Conservation (phyloP, 2,329 filamentous ascomycete species). For the Pseudogymnoascus sp. region DNA sequence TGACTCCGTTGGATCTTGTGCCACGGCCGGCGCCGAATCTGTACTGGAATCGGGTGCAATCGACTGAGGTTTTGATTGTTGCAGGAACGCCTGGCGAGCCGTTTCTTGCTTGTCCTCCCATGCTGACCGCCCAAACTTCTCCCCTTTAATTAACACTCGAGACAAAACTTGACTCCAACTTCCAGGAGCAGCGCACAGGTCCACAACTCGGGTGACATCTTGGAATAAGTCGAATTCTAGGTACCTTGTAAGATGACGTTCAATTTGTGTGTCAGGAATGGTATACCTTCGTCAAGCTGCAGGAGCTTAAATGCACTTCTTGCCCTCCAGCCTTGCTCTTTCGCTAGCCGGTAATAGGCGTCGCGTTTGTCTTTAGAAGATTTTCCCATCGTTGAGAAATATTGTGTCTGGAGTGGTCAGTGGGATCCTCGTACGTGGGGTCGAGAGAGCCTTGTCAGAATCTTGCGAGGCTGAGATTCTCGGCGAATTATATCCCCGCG, state of each 20-base stretch:
- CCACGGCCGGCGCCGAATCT: constrained; percentile 13
- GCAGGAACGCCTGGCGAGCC: constrained; percentile 53
- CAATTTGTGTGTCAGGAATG: neutral
- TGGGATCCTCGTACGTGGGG: constrained; percentile 2
- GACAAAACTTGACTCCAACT: constrained; percentile 98
- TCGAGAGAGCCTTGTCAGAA: constrained; percentile 8
- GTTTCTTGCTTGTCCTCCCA: constrained; percentile 79
- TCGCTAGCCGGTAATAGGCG: constrained; percentile 93
- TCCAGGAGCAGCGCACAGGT: constrained; percentile 89
- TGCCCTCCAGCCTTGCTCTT: constrained; percentile 97
- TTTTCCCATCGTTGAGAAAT: constrained; percentile 63
- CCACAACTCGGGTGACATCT: constrained; percentile 84
- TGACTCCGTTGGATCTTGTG: constrained; percentile 22
- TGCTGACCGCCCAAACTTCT: constrained; percentile 76
- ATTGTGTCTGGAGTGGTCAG: neutral
- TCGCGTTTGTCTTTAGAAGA: constrained; percentile 98
- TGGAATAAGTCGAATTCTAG: constrained; percentile 90
- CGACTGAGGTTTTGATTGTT: constrained; percentile 19
- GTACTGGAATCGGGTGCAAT: constrained; percentile 17
- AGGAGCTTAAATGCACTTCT: constrained; percentile 95
- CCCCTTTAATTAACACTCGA: constrained; percentile 83
- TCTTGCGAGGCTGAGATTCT: constrained; percentile 8
- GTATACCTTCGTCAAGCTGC: constrained; percentile 72
- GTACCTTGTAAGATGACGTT: neutral
- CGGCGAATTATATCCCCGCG: constrained; percentile 9